Evolutionary conservation across 1,284 basidiomycete genomes (phyloP), one percentile per base, ranked within the genome.

Genomic region (Melampsora americana): DNA sequence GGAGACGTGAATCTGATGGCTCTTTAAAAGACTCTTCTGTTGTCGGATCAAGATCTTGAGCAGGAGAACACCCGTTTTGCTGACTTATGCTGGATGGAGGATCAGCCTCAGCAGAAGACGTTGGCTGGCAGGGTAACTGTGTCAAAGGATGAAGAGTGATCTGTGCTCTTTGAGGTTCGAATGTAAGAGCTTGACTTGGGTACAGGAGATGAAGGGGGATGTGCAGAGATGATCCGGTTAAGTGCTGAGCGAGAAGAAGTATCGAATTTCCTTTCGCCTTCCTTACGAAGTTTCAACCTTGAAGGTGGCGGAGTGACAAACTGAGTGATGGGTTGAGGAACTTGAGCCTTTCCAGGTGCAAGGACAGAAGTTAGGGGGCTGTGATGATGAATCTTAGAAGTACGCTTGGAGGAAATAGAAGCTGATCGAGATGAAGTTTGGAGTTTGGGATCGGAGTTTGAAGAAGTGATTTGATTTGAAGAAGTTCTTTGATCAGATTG

Each of bases 281-380:
- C 53, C 18, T 28, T 56, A 14, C 53, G 53, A 23, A 56, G 53
- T 28, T 9, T 56, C 9, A 56, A 14, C n/a, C 53, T 56, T 28
- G 53, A 56, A 23, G 53, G 53, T 12, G 20, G 53, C 7, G 26
- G 7, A 11, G 20, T 28, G 26, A n/a, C 53, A 7, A 56, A 28
- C 53, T 56, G 53, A 23, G 53, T 56, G 53, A 14, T 56, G 53
- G 53, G 53, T 56, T 56, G 53, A 56, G 26, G 53, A 56, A 28
- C 53, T 56, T 56, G 53, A 23, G 53, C 53, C 26, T 56, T 56
- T 23, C 53, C 53, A 56, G 53, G 53, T n/a, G 53, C 18, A 28
- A 56, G 53, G 12, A 56, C 26, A 2, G 26, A n/a, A 2, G 53
- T 28, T 14, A 56, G 14, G 1, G 53, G 53, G n/a, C 6, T 56